Evolutionary conservation across 106 monocot species (phyloP).

Genomic region (Dioscorea dumetorum): DNA sequence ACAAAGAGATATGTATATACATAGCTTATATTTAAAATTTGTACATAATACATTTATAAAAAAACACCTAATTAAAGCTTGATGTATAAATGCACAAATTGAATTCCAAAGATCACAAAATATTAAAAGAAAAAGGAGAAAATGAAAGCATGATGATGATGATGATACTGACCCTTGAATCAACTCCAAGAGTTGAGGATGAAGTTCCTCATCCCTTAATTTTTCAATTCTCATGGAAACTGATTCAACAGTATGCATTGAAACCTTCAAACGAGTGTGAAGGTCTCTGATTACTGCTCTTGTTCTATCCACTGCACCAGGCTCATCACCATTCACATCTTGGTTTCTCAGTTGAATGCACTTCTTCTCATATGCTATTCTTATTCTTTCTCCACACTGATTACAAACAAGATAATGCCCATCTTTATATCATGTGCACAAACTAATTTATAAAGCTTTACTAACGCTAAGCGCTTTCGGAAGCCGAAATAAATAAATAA

Average conservation of each 20-base stretch:
- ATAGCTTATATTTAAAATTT: too few relatives aligned
- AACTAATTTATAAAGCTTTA: too few relatives aligned
- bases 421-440: too few relatives aligned
- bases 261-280: conserved; percentile 47
- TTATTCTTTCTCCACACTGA: conserved; percentile 62
- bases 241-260: conserved; percentile 52
- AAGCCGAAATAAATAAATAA: not conserved
- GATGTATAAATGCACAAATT: too few relatives aligned
- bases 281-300: conserved; percentile 62
- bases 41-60: too few relatives aligned
- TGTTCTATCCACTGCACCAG: conserved; percentile 55
- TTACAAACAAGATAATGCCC: not conserved
- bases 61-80: too few relatives aligned
- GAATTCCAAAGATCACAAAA: too few relatives aligned
- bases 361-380: conserved; percentile 75
- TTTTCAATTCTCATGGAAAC: conserved; percentile 61
- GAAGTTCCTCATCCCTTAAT: conserved; percentile 67
- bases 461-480: too few relatives aligned
- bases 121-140: too few relatives aligned
- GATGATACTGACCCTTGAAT: conserved; percentile 54
- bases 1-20: too few relatives aligned
- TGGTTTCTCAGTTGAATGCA: conserved; percentile 62
- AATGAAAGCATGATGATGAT: not conserved
- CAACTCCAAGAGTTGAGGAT: conserved; percentile 58
- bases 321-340: conserved; percentile 73